phyloP scores from a whole-genome alignment of 345 rosid genomes.

The Brassica cretica region DNA sequence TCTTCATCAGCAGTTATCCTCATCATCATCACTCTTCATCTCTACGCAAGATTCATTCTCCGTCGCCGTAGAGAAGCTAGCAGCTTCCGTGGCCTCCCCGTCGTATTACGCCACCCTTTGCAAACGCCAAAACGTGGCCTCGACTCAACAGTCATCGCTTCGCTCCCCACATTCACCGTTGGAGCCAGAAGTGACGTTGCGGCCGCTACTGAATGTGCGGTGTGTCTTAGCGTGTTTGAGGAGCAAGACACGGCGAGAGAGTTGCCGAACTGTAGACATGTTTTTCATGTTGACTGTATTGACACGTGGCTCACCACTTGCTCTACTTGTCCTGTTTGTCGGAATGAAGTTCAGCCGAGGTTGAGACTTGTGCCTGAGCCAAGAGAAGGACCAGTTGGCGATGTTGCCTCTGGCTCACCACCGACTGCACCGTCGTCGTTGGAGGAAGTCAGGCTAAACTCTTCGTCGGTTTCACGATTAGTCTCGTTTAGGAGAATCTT shows the following conservation, averaged over 20 bases:
- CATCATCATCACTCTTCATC: constrained; percentile 33
- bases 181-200: constrained; percentile 27
- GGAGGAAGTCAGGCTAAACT: constrained; percentile 22
- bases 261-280: constrained; percentile 73
- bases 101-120: constrained; percentile 22
- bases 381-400: constrained; percentile 43
- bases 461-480: constrained; percentile 13
- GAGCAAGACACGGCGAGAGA: constrained; percentile 59
- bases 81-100: constrained; percentile 25
- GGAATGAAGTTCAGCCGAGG: constrained; percentile 67
- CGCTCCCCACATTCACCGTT: constrained; percentile 51
- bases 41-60: constrained; percentile 38
- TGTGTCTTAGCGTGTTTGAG: constrained; percentile 69
- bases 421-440: constrained; percentile 39
- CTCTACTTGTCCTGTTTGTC: constrained; percentile 79
- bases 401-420: constrained; percentile 15
- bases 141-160: constrained; percentile 49
- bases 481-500: not conserved
- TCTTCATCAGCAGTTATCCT: constrained; percentile 37
- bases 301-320: constrained; percentile 67
- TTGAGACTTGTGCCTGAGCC: constrained; percentile 51
- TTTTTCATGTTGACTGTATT: constrained; percentile 67
- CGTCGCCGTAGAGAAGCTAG: constrained; percentile 36
- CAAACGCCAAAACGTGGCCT: constrained; percentile 58
- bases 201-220: constrained; percentile 51